Evolutionary conservation across 2,329 filamentous ascomycete genomes (phyloP), one percentile per base, ranked within the genome.

Genomic region (Fusarium sp.): DNA sequence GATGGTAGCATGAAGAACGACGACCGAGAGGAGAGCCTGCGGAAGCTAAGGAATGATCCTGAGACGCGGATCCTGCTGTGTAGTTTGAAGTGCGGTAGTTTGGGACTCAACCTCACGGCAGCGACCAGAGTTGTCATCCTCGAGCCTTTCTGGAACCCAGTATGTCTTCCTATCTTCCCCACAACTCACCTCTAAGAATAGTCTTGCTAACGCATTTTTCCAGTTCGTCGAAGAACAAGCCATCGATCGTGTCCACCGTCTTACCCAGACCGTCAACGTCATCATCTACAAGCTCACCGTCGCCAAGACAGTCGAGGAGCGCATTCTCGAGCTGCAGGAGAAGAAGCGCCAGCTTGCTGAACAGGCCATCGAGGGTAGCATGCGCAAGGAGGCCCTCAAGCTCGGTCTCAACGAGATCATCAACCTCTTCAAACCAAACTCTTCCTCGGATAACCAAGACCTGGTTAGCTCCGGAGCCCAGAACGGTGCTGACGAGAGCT

Each of bases 71-170:
- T 99, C 6, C 83, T 99, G 46, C 90, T 99, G 17, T 99, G 96
- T 81, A 97, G 93, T 81, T 86, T 99, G 69, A 96, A 97, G 75
- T 98, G 96, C 75, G 96, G 96, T 69, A 95, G 93, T 50, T 81
- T 99, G 45, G 96, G 96, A 4, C 88, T 99, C 28, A 99, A 99
- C 79, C 84, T 99, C 54, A 99, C 96, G 8, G 96, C 95, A 0
- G 96, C 96, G 11, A 96, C 92, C 66, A 88, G 96, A 18, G 96
- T 99, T 5, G 90, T 99, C 53, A 97, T 99, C 72, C 85, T 99
- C 43, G 96, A 99, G 80, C 96, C 96, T 1, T 99, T 99, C 81
- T 99, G 96, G 96, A 99, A 99, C 79, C 96, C 94, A 4, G 90
- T 92, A 85, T 78, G 88, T 83, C 15, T 38, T 83, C 15, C 34